Conservation (phyloP, 1,284 basidiomycete genomes). For the Irpex sp. region DNA sequence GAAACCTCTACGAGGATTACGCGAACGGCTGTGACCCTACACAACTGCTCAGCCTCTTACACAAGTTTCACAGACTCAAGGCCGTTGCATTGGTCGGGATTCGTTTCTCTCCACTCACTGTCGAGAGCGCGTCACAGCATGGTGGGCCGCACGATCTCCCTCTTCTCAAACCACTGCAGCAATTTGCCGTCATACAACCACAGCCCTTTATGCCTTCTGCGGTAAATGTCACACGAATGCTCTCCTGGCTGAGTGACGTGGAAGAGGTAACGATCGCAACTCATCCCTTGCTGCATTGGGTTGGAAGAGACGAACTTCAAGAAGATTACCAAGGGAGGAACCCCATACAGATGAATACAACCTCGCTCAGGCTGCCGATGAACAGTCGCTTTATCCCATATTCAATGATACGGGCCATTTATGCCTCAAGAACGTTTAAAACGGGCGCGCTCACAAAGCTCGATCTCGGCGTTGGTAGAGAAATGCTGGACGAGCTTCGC, state of each 20-base stretch:
- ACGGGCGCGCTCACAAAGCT: too few species aligned
- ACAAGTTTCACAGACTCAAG: background rate
- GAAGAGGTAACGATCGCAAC: background rate
- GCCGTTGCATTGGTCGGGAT: background rate
- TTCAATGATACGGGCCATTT: too few species aligned
- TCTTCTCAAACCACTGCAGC: background rate
- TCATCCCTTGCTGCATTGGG: too few species aligned
- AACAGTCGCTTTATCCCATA: too few species aligned
- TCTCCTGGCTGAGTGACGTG: background rate
- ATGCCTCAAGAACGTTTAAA: too few species aligned
- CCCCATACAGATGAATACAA: too few species aligned
- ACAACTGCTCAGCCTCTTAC: background rate
- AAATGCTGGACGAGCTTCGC: too few species aligned
- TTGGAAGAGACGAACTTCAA: too few species aligned
- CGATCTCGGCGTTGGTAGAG: too few species aligned
- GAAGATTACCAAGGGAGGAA: too few species aligned
- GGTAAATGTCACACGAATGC: background rate
- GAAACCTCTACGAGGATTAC: too few species aligned
- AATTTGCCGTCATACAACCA: background rate
- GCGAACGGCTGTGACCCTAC: background rate
- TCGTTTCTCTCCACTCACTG: background rate
- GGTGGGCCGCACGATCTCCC: background rate
- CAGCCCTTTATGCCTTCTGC: background rate
- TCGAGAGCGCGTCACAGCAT: background rate
- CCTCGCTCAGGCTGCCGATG: too few species aligned